Base-by-base conservation (phyloP, 306 rosid species). In the Arachis stenosperma region DNA sequence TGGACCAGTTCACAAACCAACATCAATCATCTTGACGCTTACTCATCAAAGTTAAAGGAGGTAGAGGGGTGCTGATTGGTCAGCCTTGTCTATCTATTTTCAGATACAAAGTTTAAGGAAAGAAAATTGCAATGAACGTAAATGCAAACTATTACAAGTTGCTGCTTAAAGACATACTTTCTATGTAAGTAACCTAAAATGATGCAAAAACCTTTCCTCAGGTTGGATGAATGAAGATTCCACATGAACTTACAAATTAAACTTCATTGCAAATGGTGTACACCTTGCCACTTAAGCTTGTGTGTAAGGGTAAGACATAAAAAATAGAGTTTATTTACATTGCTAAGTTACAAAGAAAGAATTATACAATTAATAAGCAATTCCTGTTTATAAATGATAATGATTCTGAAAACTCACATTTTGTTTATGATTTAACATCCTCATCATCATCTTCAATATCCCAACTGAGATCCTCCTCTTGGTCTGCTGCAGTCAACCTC, bases 401-500 rank as follows among this genome's bases (percentile, higher is more conserved):
- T 44, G 15, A 48, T 12, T 10, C 51, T 46, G 9, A 46, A 46
- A 63, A 61, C 59, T 78, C 36, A 58, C 17, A 72, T 65, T 62
- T 33, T 56, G 48, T 50, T 89, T 89, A 88, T 64, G 89, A 88
- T 72, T 86, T 89, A 9, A 63, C 47, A 62, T 73, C 75, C 33
- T 64, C 81, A 14, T 92, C 93, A 27, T 84, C 88, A 22, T 89
- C 97, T 77, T 91, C 96, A 61, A 81, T 77, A 65, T 94, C 97
- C 99, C 99, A 94, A 78, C 86, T 91, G 69, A 91, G 87, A 82
- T 91, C 96, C 78, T 89, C 97, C 55, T 89, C 97, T 61, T 90
- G 89, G 29, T 86, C 95, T 0, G 81, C 88, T 11, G 75, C 56
- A 42, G 74, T 71, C 71, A 81, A 55, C 73, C 85, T 79, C 87